Percentiles rank a stretch among this genome's conserved stretches.
Conservation (phyloP, 371 early-diverging fungal genomes). For the Entomophthora muscae region DNA sequence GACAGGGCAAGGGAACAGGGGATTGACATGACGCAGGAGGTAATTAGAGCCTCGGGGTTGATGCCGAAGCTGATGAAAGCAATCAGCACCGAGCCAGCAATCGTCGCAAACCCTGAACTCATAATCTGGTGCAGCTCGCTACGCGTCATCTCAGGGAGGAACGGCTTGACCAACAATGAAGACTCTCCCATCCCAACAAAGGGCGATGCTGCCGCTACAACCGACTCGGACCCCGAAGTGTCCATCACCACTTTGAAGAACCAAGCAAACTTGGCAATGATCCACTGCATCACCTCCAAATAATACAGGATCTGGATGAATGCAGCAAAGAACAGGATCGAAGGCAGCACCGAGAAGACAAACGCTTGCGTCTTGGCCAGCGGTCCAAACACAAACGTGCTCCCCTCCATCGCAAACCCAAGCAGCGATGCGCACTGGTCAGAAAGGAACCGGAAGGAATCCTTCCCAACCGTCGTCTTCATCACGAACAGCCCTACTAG, state of each 20-base stretch:
- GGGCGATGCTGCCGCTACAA: no score
- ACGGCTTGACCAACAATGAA: constrained; percentile 62
- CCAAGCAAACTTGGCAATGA: constrained; percentile 49
- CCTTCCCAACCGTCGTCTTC: constrained; percentile 47
- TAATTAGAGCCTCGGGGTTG: constrained; percentile 37
- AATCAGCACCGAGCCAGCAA: constrained; percentile 69
- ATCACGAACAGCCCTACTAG: constrained; percentile 64
- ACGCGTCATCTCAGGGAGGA: no score
- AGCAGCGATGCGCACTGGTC: constrained; percentile 43
- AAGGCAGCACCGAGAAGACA: constrained; percentile 59
- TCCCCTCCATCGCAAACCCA: constrained; percentile 37
- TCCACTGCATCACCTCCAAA: constrained; percentile 66
- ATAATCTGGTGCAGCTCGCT: constrained; percentile 72
- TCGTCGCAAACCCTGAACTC: constrained; percentile 83
- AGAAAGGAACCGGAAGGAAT: constrained; percentile 58
- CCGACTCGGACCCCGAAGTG: constrained; percentile 73
- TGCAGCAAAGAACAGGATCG: constrained; percentile 66
- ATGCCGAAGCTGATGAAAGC: constrained; percentile 50
- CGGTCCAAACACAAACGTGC: constrained; percentile 45
- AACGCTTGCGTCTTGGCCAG: constrained; percentile 25
- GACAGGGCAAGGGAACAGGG: no score
- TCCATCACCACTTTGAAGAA: constrained; percentile 48
- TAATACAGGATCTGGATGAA: constrained; percentile 73
- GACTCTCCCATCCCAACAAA: constrained; percentile 74
- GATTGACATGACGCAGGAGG: no score